These are phyloP conservation scores for Fusarium acutatum DNA, from an alignment of 2,329 filamentous ascomycete species.

Conservation along the genomic window DNA sequence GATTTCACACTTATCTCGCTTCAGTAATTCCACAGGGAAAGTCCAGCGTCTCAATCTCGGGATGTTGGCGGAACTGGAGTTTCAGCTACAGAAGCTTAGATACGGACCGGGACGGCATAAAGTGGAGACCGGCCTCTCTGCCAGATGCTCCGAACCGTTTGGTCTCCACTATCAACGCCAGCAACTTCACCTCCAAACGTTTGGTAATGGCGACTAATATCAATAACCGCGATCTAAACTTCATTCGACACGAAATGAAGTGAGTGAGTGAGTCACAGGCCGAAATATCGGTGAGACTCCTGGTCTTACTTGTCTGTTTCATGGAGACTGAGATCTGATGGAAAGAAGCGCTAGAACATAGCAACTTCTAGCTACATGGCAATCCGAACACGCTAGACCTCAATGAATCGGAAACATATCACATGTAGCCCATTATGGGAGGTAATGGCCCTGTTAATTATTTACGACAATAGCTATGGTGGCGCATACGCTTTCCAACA, in stretches of 20 bases:
- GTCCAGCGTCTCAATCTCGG: not conserved
- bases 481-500: not conserved
- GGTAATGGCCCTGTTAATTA: not conserved
- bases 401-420: not conserved
- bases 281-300: not conserved
- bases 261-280: not conserved
- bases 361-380: not conserved
- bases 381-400: not conserved
- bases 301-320: not conserved
- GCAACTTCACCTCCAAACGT: not conserved
- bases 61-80: not conserved
- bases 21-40: not conserved
- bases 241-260: not conserved
- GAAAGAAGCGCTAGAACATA: not conserved
- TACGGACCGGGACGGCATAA: not conserved
- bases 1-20: not conserved
- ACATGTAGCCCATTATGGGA: rapidly evolving
- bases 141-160: not conserved
- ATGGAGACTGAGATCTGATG: not conserved
- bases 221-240: not conserved
- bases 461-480: not conserved
- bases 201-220: not conserved
- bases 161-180: not conserved
- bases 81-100: not conserved
- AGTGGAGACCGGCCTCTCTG: not conserved